Conservation (phyloP, 164 flowering plant species). For the Magnolia officinalis region DNA sequence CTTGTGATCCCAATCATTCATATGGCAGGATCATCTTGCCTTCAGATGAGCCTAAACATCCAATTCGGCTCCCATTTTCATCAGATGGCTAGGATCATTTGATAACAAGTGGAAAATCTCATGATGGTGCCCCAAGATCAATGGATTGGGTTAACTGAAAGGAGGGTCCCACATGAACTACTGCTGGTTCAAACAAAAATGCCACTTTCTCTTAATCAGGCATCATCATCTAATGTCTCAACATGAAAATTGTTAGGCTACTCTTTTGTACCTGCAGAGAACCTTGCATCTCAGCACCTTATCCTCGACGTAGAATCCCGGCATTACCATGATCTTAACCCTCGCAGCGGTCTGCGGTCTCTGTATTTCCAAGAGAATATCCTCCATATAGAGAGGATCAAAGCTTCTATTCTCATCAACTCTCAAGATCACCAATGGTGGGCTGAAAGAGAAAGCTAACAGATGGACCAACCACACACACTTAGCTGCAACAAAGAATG, state of each 20-base stretch:
- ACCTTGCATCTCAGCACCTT: slow-evolving; percentile 78
- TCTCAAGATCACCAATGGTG: slow-evolving; percentile 60
- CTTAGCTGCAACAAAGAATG: slow-evolving; percentile 86
- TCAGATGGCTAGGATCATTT: neutral
- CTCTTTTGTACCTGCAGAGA: slow-evolving; percentile 69
- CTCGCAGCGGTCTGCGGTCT: slow-evolving; percentile 40
- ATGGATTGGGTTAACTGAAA: neutral
- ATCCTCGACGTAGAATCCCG: slow-evolving; percentile 88
- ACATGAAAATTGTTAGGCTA: slow-evolving; percentile 4
- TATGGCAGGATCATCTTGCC: neutral
- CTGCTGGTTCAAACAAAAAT: neutral
- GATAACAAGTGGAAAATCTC: neutral
- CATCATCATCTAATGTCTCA: neutral
- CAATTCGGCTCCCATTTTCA: neutral
- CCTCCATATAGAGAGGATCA: slow-evolving; percentile 82
- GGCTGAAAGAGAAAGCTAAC: slow-evolving; percentile 84
- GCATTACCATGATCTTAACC: slow-evolving; percentile 90
- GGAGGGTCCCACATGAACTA: neutral
- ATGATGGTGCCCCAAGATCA: neutral
- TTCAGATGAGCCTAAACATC: neutral
- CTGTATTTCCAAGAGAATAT: slow-evolving; percentile 53
- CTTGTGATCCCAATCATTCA: no score
- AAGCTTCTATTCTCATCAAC: slow-evolving; percentile 74
- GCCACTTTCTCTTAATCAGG: neutral
- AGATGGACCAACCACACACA: slow-evolving; percentile 92